These are phyloP conservation scores for Xerocomus amazonicus DNA, from an alignment of 1,284 basidiomycete genomes.

Conservation along the genomic window DNA sequence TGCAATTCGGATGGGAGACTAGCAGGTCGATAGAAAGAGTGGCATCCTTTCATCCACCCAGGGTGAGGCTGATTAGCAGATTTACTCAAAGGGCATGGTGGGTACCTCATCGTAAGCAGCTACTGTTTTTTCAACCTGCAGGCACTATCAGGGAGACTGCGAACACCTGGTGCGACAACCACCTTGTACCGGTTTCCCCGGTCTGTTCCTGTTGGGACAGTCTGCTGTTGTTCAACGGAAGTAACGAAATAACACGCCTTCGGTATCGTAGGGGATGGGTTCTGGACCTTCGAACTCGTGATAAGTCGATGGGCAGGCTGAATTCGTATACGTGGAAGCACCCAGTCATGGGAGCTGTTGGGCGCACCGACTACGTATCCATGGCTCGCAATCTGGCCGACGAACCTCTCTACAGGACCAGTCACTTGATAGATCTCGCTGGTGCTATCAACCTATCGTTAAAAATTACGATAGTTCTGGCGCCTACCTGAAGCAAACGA, in stretches of 20 bases:
- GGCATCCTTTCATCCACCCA: slow-evolving; percentile 63
- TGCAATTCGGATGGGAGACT: slow-evolving; percentile 73
- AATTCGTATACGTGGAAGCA: slow-evolving; percentile 3
- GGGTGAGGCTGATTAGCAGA: slow-evolving; percentile 7
- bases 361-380: slow-evolving; percentile 72
- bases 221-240: not conserved
- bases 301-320: slow-evolving; percentile 78
- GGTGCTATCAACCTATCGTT: slow-evolving; percentile 6
- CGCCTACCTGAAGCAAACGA: slow-evolving; percentile 73
- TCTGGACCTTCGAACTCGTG: slow-evolving; percentile 91
- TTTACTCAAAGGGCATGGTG: slow-evolving; percentile 7
- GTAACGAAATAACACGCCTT: slow-evolving; percentile 47
- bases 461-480: not conserved
- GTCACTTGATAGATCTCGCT: slow-evolving; percentile 88
- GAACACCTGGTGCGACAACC: not conserved
- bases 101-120: slow-evolving; percentile 82
- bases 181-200: slow-evolving; percentile 86
- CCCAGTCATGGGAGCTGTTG: not conserved
- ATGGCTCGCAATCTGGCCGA: slow-evolving; percentile 88
- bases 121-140: slow-evolving; percentile 78
- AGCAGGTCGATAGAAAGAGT: slow-evolving; percentile 75
- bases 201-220: slow-evolving; percentile 55
- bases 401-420: slow-evolving; percentile 85
- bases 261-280: slow-evolving; percentile 79
- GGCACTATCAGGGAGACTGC: slow-evolving; percentile 10